phyloP scores from a whole-genome alignment of 257 asterid species.

The Solanum clarkiae region DNA sequence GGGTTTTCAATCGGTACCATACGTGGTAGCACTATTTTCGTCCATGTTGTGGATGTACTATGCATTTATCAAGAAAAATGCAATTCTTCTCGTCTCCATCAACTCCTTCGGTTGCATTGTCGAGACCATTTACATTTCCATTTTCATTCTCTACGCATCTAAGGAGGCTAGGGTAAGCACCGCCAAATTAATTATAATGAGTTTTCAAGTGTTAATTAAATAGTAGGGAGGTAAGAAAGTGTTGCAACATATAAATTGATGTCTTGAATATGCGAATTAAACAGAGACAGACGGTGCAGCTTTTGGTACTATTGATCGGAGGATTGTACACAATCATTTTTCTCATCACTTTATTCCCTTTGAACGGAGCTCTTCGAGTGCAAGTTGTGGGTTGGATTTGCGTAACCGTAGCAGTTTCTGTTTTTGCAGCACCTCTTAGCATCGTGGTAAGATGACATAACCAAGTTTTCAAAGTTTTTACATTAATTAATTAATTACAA shows the following conservation, averaged over 20 bases:
- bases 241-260: background rate
- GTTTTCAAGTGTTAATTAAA: background rate
- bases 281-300: constrained; percentile 27
- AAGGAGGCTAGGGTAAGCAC: constrained; percentile 32
- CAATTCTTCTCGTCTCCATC: constrained; percentile 48
- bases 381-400: constrained; percentile 33
- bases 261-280: background rate
- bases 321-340: constrained; percentile 15
- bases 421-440: constrained; percentile 34
- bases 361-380: constrained; percentile 4
- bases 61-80: constrained; percentile 39
- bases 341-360: constrained; percentile 2
- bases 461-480: background rate
- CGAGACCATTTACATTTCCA: constrained; percentile 40
- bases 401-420: constrained; percentile 18
- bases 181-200: background rate
- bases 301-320: constrained; percentile 5
- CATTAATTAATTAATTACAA: background rate
- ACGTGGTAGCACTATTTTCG: constrained; percentile 56
- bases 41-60: constrained; percentile 74
- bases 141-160: constrained; percentile 42
- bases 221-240: background rate
- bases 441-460: constrained; percentile 19
- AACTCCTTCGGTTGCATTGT: constrained; percentile 55
- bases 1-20: constrained; percentile 58